Conservation (phyloP, 768 basidiomycete species). For the Polyporus arcularius region DNA sequence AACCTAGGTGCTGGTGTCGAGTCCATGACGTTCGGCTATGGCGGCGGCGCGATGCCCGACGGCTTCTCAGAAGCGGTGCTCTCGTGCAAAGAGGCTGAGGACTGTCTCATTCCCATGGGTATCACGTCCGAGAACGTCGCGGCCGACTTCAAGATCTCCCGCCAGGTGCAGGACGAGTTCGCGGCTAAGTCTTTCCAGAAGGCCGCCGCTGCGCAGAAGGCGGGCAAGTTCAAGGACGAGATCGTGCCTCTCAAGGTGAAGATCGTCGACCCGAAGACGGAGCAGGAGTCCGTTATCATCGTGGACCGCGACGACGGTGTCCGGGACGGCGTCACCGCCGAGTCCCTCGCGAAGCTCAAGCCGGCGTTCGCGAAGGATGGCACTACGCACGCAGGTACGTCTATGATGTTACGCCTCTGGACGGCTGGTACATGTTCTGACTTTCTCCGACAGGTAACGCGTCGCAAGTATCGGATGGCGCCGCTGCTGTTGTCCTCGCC, state of each 20-base stretch:
- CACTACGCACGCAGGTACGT: constrained; percentile 68
- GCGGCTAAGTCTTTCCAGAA: constrained; percentile 84
- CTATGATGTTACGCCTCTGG: neutral
- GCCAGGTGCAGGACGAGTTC: constrained; percentile 80
- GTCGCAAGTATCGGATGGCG: constrained; percentile 90
- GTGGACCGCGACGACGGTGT: constrained; percentile 87
- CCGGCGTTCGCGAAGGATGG: constrained; percentile 82
- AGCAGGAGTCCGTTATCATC: constrained; percentile 62
- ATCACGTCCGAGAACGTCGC: constrained; percentile 96
- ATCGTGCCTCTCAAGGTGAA: constrained; percentile 80
- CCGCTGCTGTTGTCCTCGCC: constrained; percentile 84
- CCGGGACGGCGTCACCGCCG: constrained; percentile 78
- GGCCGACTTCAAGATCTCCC: constrained; percentile 69
- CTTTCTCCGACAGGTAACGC: constrained; percentile 59
- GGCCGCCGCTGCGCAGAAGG: constrained; percentile 77
- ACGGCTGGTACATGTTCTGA: neutral
- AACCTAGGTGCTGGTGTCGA: constrained; percentile 79
- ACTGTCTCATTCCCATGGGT: constrained; percentile 88
- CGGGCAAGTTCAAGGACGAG: constrained; percentile 80
- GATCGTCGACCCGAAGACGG: constrained; percentile 71
- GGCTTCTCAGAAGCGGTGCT: constrained; percentile 67
- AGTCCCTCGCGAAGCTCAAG: constrained; percentile 79
- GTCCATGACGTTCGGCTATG: constrained; percentile 84
- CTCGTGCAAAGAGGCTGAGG: constrained; percentile 65
- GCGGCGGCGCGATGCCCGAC: constrained; percentile 54